Evolutionary conservation across 108 stramenopile genomes (phyloP), one percentile per base, ranked within the genome.

Genomic region (Stephanodiscus triporus): DNA sequence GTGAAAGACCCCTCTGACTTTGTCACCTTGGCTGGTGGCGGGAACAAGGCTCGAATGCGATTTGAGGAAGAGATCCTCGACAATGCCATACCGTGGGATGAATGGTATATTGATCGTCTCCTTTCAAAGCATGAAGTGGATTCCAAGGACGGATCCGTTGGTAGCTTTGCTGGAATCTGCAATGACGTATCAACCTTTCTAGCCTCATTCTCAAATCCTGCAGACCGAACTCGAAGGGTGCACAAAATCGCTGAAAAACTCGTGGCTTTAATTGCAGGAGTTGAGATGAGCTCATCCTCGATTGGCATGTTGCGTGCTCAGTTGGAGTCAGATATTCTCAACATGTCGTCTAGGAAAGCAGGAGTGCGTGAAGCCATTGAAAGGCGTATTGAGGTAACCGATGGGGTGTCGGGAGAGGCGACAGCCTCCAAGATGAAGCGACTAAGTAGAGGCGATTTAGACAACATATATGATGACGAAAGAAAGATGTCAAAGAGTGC

Each of bases 1-100:
- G 38, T 87, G 50, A 95, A 94, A 73, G 96, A 97, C 71, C 93
- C 96, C 8, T 88, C 91, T 2, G 95, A 95, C 17, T 97, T 82
- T 56, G 61, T 94, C 27, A 86, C 89, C 67, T 50, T 59, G 58
- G 55, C 71, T 47, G 65, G 65, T 23, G 73, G 67, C 26, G 82
- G 69, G n/a, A 37, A 37, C 36, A 68, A 71, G 61, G 71, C 82
- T 30, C 73, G 22, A 36, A 47, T 30, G 17, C 66, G 55, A 36
- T 64, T 80, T 34, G 85, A 74, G 26, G 59, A 77, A 29, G 84
- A 89, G 14, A 73, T 92, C 10, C 54, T 90, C 6, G 81, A 84
- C 20, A 64, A 48, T 16, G 78, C 89, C 20, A 66, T 80, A 22
- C 74, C 84, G 40, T 95, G 91, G 94, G 77, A 69, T 58, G 84